Evolutionary conservation across 2,329 filamentous ascomycete genomes (phyloP).

Genomic region (Microdochium nivale): DNA sequence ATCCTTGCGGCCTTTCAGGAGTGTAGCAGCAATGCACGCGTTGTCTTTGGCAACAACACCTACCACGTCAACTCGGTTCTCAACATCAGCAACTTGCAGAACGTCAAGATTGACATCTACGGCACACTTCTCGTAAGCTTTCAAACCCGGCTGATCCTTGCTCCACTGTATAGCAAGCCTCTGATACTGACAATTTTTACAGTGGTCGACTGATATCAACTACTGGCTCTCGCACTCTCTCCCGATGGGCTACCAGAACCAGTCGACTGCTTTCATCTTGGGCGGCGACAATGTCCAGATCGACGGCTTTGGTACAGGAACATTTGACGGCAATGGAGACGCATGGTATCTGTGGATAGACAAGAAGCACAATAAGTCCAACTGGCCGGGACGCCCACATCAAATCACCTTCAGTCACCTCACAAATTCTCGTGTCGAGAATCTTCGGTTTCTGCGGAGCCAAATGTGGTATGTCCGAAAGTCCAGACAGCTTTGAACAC

Average conservation of each 20-base stretch:
- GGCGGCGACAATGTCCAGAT: constrained; percentile 36
- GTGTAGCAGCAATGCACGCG: constrained; percentile 28
- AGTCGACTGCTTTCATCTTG: constrained; percentile 35
- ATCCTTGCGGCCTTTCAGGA: constrained; percentile 29
- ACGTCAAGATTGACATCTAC: constrained; percentile 32
- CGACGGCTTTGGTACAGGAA: constrained; percentile 33
- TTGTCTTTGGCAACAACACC: constrained; percentile 31
- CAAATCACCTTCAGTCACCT: constrained; percentile 36
- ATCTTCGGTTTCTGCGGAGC: constrained; percentile 34
- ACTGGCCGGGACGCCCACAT: constrained; percentile 38
- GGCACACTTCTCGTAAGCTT: constrained; percentile 24
- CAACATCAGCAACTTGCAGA: constrained; percentile 30
- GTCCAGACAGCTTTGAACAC: too few species aligned
- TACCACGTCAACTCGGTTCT: constrained; percentile 35
- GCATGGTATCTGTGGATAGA: constrained; percentile 38
- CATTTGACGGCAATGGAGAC: constrained; percentile 42
- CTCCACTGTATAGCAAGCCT: too few species aligned
- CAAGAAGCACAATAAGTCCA: constrained; percentile 19
- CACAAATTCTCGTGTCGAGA: constrained; percentile 32
- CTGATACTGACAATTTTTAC: background rate
- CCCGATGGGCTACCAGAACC: constrained; percentile 35
- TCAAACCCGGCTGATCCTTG: background rate
- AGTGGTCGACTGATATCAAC: constrained; percentile 28
- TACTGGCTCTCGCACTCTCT: constrained; percentile 37
- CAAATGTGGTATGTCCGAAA: constrained; percentile 48